A percentile compares a stretch with the other conserved stretches of the same genome.
Evolutionary conservation across 176 grass and related monocot species (phyloP).

Genomic region (Cymbopogon citratus): DNA sequence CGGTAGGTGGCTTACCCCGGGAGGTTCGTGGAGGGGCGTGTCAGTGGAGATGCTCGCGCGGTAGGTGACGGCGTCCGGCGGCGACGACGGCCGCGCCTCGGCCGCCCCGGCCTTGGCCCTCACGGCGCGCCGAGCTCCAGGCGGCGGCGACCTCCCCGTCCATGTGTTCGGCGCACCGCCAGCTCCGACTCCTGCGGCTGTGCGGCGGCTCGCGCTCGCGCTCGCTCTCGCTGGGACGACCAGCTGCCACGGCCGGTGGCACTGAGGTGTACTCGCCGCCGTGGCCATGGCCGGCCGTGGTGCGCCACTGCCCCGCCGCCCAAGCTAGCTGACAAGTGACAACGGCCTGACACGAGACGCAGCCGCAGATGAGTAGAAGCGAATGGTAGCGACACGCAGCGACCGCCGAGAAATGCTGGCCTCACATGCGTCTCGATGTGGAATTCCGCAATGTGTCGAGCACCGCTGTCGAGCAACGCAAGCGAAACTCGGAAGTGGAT

Average conservation of each 20-base stretch:
- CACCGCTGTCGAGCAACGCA: not conserved
- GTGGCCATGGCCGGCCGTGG: slow-evolving; percentile 22
- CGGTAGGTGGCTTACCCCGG: slow-evolving; percentile 43
- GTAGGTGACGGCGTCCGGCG: slow-evolving; percentile 52
- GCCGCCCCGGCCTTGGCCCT: slow-evolving; percentile 17
- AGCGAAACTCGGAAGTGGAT: not conserved
- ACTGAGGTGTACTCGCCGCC: not conserved
- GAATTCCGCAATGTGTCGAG: not conserved
- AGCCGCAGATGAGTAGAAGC: not conserved
- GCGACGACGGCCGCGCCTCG: slow-evolving; percentile 20
- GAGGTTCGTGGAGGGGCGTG: slow-evolving; percentile 54
- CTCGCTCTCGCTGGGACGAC: not conserved
- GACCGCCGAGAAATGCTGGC: not conserved
- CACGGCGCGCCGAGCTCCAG: not conserved
- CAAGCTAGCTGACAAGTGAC: not conserved
- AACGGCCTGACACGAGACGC: not conserved
- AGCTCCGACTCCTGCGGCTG: too few species aligned
- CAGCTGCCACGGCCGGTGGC: not conserved
- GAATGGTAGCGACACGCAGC: not conserved
- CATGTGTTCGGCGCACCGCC: not conserved
- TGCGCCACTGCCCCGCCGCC: not conserved
- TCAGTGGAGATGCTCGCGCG: slow-evolving; percentile 62
- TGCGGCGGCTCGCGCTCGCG: not conserved
- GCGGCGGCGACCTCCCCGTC: not conserved
- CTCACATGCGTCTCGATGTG: not conserved